Conservation (phyloP, 2,329 filamentous ascomycete genomes). For the Colletotrichum tropicicola region DNA sequence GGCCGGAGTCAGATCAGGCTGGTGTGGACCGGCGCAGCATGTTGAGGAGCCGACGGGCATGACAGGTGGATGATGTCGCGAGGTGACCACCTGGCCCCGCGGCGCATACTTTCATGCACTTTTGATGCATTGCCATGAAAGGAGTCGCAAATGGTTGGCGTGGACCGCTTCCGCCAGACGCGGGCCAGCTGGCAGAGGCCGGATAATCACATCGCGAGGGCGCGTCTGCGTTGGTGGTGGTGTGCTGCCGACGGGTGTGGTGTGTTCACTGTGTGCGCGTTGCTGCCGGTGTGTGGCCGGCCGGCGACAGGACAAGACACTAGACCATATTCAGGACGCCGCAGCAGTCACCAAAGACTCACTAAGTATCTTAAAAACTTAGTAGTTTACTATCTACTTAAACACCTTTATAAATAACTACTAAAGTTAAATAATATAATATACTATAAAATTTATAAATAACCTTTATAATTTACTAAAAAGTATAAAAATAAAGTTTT, state of each 20-base stretch:
- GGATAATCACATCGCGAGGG: slow-evolving; percentile 13
- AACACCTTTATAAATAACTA: no score
- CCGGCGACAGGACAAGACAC: no score
- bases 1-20: slow-evolving; percentile 1
- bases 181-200: not conserved
- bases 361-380: no score
- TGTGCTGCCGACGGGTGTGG: not conserved
- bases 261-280: not conserved
- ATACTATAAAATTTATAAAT: no score
- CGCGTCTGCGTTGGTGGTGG: slow-evolving; percentile 4
- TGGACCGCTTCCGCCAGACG: slow-evolving; percentile 14
- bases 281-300: not conserved
- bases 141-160: slow-evolving; percentile 24
- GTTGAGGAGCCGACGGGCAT: not conserved
- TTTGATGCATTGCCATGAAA: slow-evolving; percentile 20
- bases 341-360: no score
- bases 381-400: no score
- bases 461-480: no score
- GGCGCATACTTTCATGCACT: slow-evolving; percentile 30
- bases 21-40: not conserved
- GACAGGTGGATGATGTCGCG: slow-evolving; percentile 6
- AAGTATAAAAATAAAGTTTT: no score
- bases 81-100: slow-evolving; percentile 14
- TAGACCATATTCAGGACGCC: no score
- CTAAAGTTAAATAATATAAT: no score